Evolutionary conservation across 257 asterid species (phyloP).

Genomic region (Ajuga chamaepitys): DNA sequence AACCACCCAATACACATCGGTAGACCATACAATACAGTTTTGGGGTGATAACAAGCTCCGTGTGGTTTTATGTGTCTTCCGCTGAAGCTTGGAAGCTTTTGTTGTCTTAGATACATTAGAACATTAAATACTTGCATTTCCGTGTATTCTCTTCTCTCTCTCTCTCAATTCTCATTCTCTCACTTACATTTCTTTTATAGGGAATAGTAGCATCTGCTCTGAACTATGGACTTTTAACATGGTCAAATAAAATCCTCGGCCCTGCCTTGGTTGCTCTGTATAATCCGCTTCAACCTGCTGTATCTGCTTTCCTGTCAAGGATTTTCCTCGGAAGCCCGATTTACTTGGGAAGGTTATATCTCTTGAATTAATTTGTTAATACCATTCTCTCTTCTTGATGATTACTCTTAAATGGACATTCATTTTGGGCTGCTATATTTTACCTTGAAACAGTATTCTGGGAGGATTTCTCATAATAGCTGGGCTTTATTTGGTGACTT

Average conservation of each 20-base stretch:
- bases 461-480: constrained; percentile 79
- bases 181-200: constrained; percentile 25
- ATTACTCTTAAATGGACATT: neutral
- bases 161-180: neutral
- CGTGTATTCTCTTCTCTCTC: too few relatives aligned
- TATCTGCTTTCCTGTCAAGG: constrained; percentile 72
- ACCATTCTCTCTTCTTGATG: neutral
- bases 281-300: constrained; percentile 90
- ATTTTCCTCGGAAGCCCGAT: constrained; percentile 92
- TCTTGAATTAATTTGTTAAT: neutral
- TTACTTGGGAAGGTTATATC: constrained; percentile 79
- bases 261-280: constrained; percentile 91
- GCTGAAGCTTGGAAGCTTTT: neutral
- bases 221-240: constrained; percentile 76
- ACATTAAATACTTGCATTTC: neutral
- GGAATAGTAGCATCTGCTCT: constrained; percentile 86
- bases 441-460: constrained; percentile 48
- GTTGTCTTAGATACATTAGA: neutral
- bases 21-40: neutral
- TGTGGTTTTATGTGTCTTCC: neutral
- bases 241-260: constrained; percentile 87
- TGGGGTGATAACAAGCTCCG: neutral
- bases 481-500: constrained; percentile 91
- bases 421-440: neutral
- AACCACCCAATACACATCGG: neutral